Conservation (phyloP, 768 basidiomycete species). For the Lactarius vividus region DNA sequence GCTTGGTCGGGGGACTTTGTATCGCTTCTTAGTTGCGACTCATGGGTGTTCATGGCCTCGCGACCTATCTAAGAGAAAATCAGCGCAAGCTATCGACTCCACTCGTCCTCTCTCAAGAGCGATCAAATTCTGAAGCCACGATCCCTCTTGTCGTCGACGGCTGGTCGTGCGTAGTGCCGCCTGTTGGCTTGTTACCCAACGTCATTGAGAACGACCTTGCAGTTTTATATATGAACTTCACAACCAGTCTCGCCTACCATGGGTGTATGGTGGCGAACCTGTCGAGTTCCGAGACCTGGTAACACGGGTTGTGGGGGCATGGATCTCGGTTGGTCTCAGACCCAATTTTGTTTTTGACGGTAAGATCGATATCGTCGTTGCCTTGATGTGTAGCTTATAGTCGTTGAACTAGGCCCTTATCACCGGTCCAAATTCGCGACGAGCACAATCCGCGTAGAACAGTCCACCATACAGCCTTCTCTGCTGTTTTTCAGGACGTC, state of each 20-base stretch:
- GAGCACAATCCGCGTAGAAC: slow-evolving; percentile 53
- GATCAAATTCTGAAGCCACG: slow-evolving; percentile 11
- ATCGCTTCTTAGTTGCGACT: not conserved
- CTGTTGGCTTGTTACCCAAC: slow-evolving; percentile 12
- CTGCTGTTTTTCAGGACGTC: slow-evolving; percentile 84
- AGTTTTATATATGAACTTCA: slow-evolving; percentile 78
- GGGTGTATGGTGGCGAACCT: slow-evolving; percentile 89
- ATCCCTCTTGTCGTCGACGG: slow-evolving; percentile 72
- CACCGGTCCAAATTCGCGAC: slow-evolving; percentile 75
- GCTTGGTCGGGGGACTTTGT: not conserved
- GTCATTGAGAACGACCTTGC: slow-evolving; percentile 9
- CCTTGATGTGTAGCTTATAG: not conserved
- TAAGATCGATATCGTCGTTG: slow-evolving; percentile 35
- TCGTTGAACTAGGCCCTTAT: slow-evolving; percentile 51
- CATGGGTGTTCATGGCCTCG: slow-evolving; percentile 54
- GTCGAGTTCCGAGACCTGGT: slow-evolving; percentile 50
- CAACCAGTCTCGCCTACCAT: slow-evolving; percentile 58
- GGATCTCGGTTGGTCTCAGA: slow-evolving; percentile 63
- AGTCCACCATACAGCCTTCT: slow-evolving; percentile 57
- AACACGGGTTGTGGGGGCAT: slow-evolving; percentile 53
- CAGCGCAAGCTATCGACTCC: slow-evolving; percentile 40
- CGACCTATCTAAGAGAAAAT: slow-evolving; percentile 50
- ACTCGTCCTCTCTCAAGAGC: slow-evolving; percentile 32
- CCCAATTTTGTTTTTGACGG: slow-evolving; percentile 84
- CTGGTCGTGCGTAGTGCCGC: slow-evolving; percentile 76